Conservation (phyloP, 768 basidiomycete species). For the Hericium alpestre region DNA sequence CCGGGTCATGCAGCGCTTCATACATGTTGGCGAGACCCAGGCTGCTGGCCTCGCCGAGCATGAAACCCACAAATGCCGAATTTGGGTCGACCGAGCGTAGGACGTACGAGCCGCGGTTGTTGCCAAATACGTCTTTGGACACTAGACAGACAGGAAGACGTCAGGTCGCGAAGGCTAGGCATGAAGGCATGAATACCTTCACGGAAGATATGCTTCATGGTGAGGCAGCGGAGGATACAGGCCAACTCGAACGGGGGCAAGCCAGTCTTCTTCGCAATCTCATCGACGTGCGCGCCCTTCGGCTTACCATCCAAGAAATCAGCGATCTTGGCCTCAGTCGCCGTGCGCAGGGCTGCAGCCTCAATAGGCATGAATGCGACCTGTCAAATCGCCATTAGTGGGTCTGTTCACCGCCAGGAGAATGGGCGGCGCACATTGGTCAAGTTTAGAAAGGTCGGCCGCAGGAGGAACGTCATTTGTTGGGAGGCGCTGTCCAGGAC, state of each 20-base stretch:
- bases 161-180: not conserved
- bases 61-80: conserved; percentile 15
- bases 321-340: conserved; percentile 24
- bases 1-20: conserved; percentile 26
- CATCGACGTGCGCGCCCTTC: conserved; percentile 25
- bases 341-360: conserved; percentile 25
- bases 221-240: conserved; percentile 29
- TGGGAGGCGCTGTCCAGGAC: conserved; percentile 16
- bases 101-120: conserved; percentile 29
- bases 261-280: conserved; percentile 21
- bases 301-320: conserved; percentile 28
- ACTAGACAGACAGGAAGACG: conserved; percentile 15
- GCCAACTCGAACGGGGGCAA: conserved; percentile 26
- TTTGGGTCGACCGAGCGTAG: conserved; percentile 24
- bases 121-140: conserved; percentile 26
- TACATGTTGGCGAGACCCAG: conserved; percentile 18
- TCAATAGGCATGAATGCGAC: conserved; percentile 5
- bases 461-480: conserved; percentile 13
- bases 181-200: conserved; percentile 21
- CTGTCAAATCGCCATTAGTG: too few species aligned
- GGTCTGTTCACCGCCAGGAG: not conserved
- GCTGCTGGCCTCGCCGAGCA: conserved; percentile 13
- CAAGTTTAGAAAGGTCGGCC: conserved; percentile 11
- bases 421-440: conserved; percentile 7
- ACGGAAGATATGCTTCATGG: conserved; percentile 29